Base-by-base conservation (phyloP, 768 basidiomycete genomes). In the Boletus barrowsii region DNA sequence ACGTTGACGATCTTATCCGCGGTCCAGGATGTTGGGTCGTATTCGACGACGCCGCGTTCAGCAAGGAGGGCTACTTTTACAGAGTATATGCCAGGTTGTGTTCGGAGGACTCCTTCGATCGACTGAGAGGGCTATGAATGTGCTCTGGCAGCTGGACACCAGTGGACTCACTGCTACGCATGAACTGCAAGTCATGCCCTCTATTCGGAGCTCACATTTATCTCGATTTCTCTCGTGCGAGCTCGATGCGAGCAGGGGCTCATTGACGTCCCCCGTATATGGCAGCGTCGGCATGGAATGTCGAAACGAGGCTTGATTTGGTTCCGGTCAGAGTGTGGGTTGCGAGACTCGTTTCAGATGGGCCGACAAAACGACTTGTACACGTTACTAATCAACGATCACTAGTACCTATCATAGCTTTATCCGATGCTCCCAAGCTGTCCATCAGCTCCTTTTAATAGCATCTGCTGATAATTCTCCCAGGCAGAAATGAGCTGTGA, bases 51-150 rank as follows among this genome's bases (percentile, higher is more conserved):
- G 4, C 87, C 96, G 14, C 96, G 86, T 70, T 99, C 96, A 13
- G 97, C 93, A 24, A 99, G 80, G n/a, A 99, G 80, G 22, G 95
- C 95, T n/a, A 99, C 94, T 67, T 93, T 93, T 56, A 97, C 74
- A 11, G 87, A 90, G 56, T 84, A 73, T 47, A 99, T 94, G n/a
- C 97, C 97, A n/a, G 83, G 74, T 68, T 95, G 91, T 17, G 76
- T 77, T 64, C 86, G 77, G 20, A 96, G 80, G 77, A 88, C 88
- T 39, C 86, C 83, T 68, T 96, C 93, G 53, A 95, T 94, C 14
- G 89, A 83, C 87, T 92, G 57, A 10, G 17, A 39, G 32, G 33
- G 11, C 15, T 7, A 18, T 58, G 20, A 60, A 35, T 42, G 5
- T 8, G 32, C 17, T 11, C n/a, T 17, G n/a, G 14, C 24, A 15